These are phyloP conservation scores for Ramaria rubella DNA, from an alignment of 768 basidiomycete genomes.

Conservation along the genomic window DNA sequence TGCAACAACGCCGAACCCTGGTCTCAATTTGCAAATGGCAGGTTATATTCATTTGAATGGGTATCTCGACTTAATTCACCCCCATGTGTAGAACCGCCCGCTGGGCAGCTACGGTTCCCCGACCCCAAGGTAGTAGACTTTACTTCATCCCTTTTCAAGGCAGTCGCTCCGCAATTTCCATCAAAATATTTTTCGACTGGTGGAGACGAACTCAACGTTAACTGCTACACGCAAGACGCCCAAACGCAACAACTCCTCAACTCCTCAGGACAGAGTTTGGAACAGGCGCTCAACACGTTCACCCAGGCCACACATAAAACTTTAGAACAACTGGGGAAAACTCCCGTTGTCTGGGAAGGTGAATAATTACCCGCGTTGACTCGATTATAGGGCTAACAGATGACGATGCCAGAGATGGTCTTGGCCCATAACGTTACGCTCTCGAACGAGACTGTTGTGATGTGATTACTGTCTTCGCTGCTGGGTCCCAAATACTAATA, in stretches of 20 bases:
- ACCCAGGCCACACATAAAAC: slow-evolving; percentile 52
- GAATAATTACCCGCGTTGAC: slow-evolving; percentile 15
- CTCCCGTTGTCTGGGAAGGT: slow-evolving; percentile 81
- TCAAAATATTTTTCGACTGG: slow-evolving; percentile 70
- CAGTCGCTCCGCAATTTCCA: slow-evolving; percentile 40
- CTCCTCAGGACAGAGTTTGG: slow-evolving; percentile 45
- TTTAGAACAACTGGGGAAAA: slow-evolving; percentile 53
- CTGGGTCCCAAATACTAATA: slow-evolving; percentile 5
- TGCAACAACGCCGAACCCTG: slow-evolving; percentile 39
- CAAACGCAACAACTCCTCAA: slow-evolving; percentile 51
- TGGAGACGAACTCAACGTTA: slow-evolving; percentile 71
- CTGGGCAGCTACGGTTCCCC: slow-evolving; percentile 76
- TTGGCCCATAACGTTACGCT: slow-evolving; percentile 44
- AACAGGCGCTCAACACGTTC: slow-evolving; percentile 59
- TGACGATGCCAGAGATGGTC: slow-evolving; percentile 48
- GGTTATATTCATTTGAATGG: not conserved
- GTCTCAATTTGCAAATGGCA: slow-evolving; percentile 48
- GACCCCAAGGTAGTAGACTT: slow-evolving; percentile 55
- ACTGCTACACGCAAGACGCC: slow-evolving; percentile 59
- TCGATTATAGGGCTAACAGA: not conserved
- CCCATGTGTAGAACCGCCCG: slow-evolving; percentile 50
- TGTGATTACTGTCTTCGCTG: slow-evolving; percentile 33
- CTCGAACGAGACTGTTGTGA: slow-evolving; percentile 46
- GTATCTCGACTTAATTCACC: not conserved
- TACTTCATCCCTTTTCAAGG: slow-evolving; percentile 43